Conservation (phyloP, 192 early-diverging fungal species). For the Linnemannia schmuckeri region DNA sequence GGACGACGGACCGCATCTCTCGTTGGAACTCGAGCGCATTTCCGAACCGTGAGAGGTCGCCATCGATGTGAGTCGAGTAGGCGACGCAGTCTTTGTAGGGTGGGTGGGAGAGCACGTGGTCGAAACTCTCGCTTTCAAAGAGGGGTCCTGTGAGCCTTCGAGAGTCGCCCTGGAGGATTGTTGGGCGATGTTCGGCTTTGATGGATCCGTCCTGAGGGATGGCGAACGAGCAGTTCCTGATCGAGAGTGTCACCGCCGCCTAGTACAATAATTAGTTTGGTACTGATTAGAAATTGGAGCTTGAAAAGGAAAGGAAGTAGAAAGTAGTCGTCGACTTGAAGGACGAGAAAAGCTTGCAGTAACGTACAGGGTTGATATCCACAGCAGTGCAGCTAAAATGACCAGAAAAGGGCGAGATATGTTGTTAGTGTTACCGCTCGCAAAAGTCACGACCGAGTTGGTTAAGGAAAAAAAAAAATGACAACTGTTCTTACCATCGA, state of each 20-base stretch:
- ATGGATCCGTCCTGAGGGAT: slow-evolving; percentile 72
- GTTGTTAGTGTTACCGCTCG: too few species aligned
- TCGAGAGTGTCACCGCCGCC: slow-evolving; percentile 84
- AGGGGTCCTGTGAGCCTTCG: slow-evolving; percentile 73
- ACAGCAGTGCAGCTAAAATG: slow-evolving; percentile 76
- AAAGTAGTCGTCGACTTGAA: neutral
- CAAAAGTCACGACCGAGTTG: neutral
- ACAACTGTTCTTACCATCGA: slow-evolving; percentile 63
- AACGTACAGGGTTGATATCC: slow-evolving; percentile 87
- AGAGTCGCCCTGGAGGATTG: slow-evolving; percentile 87
- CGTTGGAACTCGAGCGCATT: slow-evolving; percentile 79
- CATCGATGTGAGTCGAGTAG: slow-evolving; percentile 88
- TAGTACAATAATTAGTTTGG: slow-evolving; percentile 3
- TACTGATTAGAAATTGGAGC: neutral
- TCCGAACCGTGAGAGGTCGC: slow-evolving; percentile 86
- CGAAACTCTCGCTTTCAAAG: slow-evolving; percentile 81
- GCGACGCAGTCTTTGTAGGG: slow-evolving; percentile 95
- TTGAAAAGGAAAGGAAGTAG: neutral
- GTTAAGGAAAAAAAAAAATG: neutral
- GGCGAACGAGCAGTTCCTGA: slow-evolving; percentile 89
- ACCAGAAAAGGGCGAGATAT: neutral
- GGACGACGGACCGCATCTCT: slow-evolving; percentile 82
- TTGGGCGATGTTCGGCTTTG: slow-evolving; percentile 83
- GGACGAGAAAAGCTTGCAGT: neutral
- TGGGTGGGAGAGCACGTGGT: slow-evolving; percentile 92